A percentile compares a stretch with the other conserved stretches of the same genome.
These are phyloP conservation scores for Cordyceps tenuipes DNA, from an alignment of 2,329 filamentous ascomycete genomes.

Conservation along the genomic window DNA sequence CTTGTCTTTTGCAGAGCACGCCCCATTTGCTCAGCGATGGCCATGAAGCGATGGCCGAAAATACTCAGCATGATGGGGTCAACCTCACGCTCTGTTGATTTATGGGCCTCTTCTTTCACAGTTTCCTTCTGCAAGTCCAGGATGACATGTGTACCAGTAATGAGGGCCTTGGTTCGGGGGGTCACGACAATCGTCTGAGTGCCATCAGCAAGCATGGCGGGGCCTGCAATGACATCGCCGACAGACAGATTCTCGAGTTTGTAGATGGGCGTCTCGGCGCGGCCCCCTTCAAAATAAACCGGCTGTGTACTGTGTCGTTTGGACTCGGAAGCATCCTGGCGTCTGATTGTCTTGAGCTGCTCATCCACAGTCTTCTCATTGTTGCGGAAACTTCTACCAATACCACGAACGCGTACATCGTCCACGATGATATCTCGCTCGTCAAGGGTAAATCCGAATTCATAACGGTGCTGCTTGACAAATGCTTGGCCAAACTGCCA, in stretches of 20 bases:
- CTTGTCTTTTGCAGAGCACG: slow-evolving; percentile 71
- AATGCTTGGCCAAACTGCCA: slow-evolving; percentile 85
- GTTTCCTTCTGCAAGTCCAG: slow-evolving; percentile 65
- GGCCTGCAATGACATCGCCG: slow-evolving; percentile 67
- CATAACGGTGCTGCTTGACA: slow-evolving; percentile 77
- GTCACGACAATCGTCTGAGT: slow-evolving; percentile 90
- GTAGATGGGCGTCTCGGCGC: slow-evolving; percentile 71
- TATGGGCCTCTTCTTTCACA: slow-evolving; percentile 23
- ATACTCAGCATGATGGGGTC: slow-evolving; percentile 74
- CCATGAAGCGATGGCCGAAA: slow-evolving; percentile 78
- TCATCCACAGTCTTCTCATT: slow-evolving; percentile 75
- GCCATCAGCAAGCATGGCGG: slow-evolving; percentile 78
- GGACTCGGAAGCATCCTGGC: slow-evolving; percentile 44
- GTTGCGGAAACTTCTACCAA: slow-evolving; percentile 78
- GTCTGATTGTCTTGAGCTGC: slow-evolving; percentile 63
- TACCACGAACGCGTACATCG: slow-evolving; percentile 79
- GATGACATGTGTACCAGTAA: slow-evolving; percentile 80
- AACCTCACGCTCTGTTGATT: slow-evolving; percentile 1
- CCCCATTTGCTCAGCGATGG: slow-evolving; percentile 79
- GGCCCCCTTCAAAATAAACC: slow-evolving; percentile 80
- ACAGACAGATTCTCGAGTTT: slow-evolving; percentile 66
- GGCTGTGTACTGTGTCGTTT: slow-evolving; percentile 59
- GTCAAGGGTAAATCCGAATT: slow-evolving; percentile 82
- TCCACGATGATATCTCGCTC: slow-evolving; percentile 86
- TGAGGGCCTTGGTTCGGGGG: slow-evolving; percentile 64